Conservation (phyloP, 2,329 filamentous ascomycete species). For the Helminthosporium solani region DNA sequence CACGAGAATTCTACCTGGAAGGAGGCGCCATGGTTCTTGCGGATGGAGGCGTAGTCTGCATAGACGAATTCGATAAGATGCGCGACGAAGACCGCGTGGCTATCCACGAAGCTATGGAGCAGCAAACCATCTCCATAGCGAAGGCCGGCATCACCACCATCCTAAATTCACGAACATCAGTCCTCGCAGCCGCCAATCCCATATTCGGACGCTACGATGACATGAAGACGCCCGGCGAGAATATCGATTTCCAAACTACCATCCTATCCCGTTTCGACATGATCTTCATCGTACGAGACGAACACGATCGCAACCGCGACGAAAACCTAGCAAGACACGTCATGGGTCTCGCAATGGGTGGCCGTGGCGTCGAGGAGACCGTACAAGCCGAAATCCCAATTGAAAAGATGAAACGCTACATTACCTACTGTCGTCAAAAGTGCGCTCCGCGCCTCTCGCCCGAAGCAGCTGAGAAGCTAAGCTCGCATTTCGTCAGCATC, state of each 20-base stretch:
- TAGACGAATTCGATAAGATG: slow-evolving; percentile 99
- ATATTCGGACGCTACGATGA: slow-evolving; percentile 98
- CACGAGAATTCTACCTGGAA: slow-evolving; percentile 95
- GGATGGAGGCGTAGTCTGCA: slow-evolving; percentile 95
- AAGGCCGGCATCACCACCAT: slow-evolving; percentile 99
- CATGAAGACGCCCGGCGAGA: slow-evolving; percentile 94
- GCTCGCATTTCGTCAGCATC: slow-evolving; percentile 95
- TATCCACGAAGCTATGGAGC: slow-evolving; percentile 99
- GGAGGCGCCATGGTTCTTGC: slow-evolving; percentile 98
- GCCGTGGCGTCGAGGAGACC: slow-evolving; percentile 76
- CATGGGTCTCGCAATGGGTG: slow-evolving; percentile 95
- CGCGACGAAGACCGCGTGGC: slow-evolving; percentile 95
- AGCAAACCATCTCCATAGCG: slow-evolving; percentile 98
- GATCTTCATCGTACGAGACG: slow-evolving; percentile 98
- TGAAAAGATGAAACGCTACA: slow-evolving; percentile 96
- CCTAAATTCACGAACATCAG: slow-evolving; percentile 90
- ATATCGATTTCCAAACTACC: slow-evolving; percentile 98
- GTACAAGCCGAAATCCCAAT: slow-evolving; percentile 86
- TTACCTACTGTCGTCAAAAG: slow-evolving; percentile 93
- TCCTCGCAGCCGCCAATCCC: slow-evolving; percentile 92
- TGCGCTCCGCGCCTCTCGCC: slow-evolving; percentile 88
- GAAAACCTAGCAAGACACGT: slow-evolving; percentile 95
- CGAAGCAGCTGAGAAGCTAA: slow-evolving; percentile 92
- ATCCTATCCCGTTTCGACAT: slow-evolving; percentile 98
- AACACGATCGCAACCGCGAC: slow-evolving; percentile 85